Evolutionary conservation across 2,329 filamentous ascomycete genomes (phyloP).

Genomic region (Aspergillus glaucus): DNA sequence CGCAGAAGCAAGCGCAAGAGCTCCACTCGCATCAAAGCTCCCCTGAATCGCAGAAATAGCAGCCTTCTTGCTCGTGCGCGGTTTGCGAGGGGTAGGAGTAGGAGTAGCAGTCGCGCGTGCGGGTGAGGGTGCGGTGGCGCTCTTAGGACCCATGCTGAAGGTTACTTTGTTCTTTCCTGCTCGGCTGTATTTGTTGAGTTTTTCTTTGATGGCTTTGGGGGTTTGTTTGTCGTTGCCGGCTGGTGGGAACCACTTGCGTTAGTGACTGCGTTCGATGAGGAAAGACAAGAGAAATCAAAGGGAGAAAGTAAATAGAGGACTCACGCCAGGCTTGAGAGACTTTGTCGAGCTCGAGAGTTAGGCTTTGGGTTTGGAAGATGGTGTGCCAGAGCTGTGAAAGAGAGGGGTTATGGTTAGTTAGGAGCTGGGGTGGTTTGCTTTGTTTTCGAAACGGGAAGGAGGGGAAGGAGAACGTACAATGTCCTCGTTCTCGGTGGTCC

Average conservation of each 20-base stretch:
- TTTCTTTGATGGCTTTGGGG: slow-evolving; percentile 8
- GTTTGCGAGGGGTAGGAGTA: neutral
- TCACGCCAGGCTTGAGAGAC: slow-evolving; percentile 4
- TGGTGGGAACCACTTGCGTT: neutral
- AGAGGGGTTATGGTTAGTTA: neutral
- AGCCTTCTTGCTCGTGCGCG: neutral
- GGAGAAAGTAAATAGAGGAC: neutral
- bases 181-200: slow-evolving; percentile 6
- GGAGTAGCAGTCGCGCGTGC: neutral
- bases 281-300: neutral
- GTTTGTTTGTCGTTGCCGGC: slow-evolving; percentile 9
- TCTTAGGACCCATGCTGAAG: neutral
- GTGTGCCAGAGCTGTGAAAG: slow-evolving; percentile 10
- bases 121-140: neutral
- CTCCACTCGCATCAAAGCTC: neutral
- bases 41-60: neutral
- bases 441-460: neutral
- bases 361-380: slow-evolving; percentile 9
- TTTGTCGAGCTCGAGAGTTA: slow-evolving; percentile 7
- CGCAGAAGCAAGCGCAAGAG: neutral
- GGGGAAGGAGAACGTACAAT: neutral
- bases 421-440: neutral
- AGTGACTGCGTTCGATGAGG: neutral
- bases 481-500: neutral
- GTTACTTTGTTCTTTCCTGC: neutral